These are phyloP conservation scores for Sistotremastrum suecicum DNA, from an alignment of 768 basidiomycete species.

Conservation along the genomic window DNA sequence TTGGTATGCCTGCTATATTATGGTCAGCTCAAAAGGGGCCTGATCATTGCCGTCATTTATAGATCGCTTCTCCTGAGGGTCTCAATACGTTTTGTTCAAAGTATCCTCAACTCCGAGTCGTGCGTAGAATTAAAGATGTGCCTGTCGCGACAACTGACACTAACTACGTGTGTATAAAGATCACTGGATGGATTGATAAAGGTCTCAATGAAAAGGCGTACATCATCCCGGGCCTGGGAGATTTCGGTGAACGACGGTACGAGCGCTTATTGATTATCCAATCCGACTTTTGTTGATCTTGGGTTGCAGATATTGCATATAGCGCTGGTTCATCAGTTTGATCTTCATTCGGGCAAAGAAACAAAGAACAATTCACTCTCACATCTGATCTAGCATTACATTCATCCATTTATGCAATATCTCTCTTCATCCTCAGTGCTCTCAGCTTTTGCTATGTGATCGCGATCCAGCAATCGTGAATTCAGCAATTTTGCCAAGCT, in stretches of 20 bases:
- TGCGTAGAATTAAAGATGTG: slow-evolving; percentile 23
- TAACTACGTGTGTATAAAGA: slow-evolving; percentile 24
- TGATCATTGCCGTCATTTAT: neutral
- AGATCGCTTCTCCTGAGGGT: slow-evolving; percentile 91
- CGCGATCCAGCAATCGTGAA: no score
- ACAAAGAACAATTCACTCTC: no score
- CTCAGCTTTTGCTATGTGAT: no score
- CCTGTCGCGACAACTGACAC: neutral
- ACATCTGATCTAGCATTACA: no score
- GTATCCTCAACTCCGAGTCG: slow-evolving; percentile 67
- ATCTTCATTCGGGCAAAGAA: no score
- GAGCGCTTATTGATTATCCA: no score
- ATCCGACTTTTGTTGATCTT: no score
- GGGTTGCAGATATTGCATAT: no score
- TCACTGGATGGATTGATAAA: slow-evolving; percentile 93
- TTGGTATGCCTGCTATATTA: slow-evolving; percentile 34
- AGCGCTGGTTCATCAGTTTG: no score
- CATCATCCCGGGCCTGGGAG: slow-evolving; percentile 91
- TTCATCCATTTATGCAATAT: no score
- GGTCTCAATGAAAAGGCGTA: slow-evolving; percentile 85
- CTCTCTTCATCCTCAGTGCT: no score
- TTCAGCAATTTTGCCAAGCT: no score
- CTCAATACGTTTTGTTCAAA: slow-evolving; percentile 60
- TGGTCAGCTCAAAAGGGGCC: neutral
- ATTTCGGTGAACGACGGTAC: slow-evolving; percentile 85